These are phyloP conservation scores for Penicillium sp. DNA, from an alignment of 2,329 filamentous ascomycete genomes.

Conservation along the genomic window DNA sequence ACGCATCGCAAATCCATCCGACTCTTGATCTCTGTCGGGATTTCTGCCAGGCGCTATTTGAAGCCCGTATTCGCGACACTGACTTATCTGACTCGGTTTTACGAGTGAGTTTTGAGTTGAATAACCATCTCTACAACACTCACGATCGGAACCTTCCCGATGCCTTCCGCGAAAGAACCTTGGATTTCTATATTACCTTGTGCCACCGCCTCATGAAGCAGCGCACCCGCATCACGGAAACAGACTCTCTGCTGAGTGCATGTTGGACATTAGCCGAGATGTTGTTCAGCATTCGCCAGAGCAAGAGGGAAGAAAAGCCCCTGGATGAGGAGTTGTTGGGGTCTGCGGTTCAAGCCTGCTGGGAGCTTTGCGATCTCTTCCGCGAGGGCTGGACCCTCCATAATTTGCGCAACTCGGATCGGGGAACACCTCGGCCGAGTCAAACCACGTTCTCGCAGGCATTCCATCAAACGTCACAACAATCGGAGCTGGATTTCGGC, in stretches of 20 bases:
- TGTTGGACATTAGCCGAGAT: slow-evolving; percentile 92
- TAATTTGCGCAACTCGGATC: slow-evolving; percentile 68
- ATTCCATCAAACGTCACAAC: slow-evolving; percentile 51
- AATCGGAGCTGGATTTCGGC: slow-evolving; percentile 37
- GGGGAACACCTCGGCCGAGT: slow-evolving; percentile 78
- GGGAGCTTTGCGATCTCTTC: slow-evolving; percentile 92
- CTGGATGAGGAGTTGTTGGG: slow-evolving; percentile 81
- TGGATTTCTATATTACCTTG: slow-evolving; percentile 92
- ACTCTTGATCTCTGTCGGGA: slow-evolving; percentile 86
- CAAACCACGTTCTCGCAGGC: slow-evolving; percentile 71
- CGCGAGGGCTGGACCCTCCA: slow-evolving; percentile 82
- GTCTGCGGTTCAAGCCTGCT: slow-evolving; percentile 88
- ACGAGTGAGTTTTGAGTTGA: slow-evolving; percentile 89
- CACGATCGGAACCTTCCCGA: slow-evolving; percentile 83
- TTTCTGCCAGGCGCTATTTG: slow-evolving; percentile 89
- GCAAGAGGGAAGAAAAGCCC: slow-evolving; percentile 67
- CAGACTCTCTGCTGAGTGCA: slow-evolving; percentile 77
- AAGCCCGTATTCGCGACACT: slow-evolving; percentile 74
- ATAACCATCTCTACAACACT: slow-evolving; percentile 92
- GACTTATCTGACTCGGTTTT: slow-evolving; percentile 82
- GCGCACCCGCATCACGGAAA: slow-evolving; percentile 73
- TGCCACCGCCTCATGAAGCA: slow-evolving; percentile 98
- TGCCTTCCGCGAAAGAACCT: slow-evolving; percentile 80
- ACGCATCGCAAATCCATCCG: slow-evolving; percentile 66
- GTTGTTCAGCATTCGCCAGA: slow-evolving; percentile 86